Base-by-base conservation (phyloP, 495 filamentous ascomycete species). In the Aspergillus bertholletiae region DNA sequence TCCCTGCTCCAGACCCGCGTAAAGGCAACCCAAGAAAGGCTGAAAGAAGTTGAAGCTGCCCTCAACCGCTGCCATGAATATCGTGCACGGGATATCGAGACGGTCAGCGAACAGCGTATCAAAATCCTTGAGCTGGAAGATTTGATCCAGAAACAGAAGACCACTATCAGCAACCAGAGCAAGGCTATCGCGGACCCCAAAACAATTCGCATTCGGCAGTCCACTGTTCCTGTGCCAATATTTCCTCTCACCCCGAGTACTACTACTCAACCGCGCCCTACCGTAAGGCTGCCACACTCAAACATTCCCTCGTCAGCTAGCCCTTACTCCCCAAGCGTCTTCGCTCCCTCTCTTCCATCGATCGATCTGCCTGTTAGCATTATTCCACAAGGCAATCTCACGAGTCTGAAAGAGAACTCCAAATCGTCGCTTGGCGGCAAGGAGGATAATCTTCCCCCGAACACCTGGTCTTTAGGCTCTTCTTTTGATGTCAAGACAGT, bases 161-260 rank as follows among this genome's bases (percentile, higher is more conserved):
- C 50, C 12, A 68, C 65, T 0, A 68, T 68, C 46, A 58, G 50
- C 32, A 57, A 57, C 22, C 67, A 70, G 35, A 68, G 65, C 40
- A 60, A 58, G 45, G 58, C 60, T 3, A 68, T 70, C 6, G 59
- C 64, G 3, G 58, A 64, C 51, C 59, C 55, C 12, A 51, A 50
- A 15, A 37, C 35, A 15, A 24, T 55, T 28, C 45, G 59, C 27
- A 48, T 55, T 39, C 35, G 41, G 23, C 58, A 54, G 54, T 53
- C 53, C n/a, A 35, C 45, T 15, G 52, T 53, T 51, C 21, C 26
- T 23, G 20, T 57, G 50, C 26, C 35, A 18, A 20, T 51, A 39
- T 52, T 53, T 26, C 53, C 54, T 15, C 52, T 56, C 20, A 54
- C 55, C n/a, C 52, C n/a, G n/a, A n/a, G n/a, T n/a, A n/a, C n/a